A percentile compares a stretch with the other conserved stretches of the same genome.
These are phyloP conservation scores for Psilocybe cyanescens DNA, from an alignment of 768 basidiomycete genomes.

Conservation along the genomic window DNA sequence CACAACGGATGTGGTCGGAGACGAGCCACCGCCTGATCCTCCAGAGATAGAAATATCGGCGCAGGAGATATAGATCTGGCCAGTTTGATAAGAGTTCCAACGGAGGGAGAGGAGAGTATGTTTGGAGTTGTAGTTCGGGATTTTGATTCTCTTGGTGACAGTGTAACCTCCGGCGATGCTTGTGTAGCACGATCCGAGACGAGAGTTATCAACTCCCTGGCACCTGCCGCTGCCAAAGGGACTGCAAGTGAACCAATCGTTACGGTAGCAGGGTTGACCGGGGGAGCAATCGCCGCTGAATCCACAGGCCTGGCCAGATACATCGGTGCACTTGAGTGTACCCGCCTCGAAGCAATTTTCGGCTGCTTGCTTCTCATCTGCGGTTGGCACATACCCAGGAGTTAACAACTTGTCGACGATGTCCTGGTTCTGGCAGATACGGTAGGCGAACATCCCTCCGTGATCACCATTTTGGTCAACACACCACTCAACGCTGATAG, in stretches of 20 bases:
- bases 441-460: slow-evolving; percentile 9
- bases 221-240: slow-evolving; percentile 3
- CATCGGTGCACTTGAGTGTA: slow-evolving; percentile 1
- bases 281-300: slow-evolving; percentile 4
- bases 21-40: background rate
- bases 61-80: slow-evolving; percentile 1
- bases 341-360: slow-evolving; percentile 9
- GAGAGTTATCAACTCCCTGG: slow-evolving; percentile 7
- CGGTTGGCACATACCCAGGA: slow-evolving; percentile 6
- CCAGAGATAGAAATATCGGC: slow-evolving; percentile 2
- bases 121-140: slow-evolving; percentile 2
- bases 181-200: slow-evolving; percentile 8
- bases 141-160: slow-evolving; percentile 9
- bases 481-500: slow-evolving; percentile 5
- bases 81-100: slow-evolving; percentile 4
- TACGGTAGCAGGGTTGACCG: slow-evolving; percentile 5
- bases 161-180: slow-evolving; percentile 7
- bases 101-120: slow-evolving; percentile 7
- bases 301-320: background rate
- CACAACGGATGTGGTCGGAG: background rate
- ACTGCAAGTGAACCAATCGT: slow-evolving; percentile 10
- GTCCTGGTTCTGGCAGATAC: slow-evolving; percentile 11
- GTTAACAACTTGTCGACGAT: slow-evolving; percentile 6
- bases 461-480: slow-evolving; percentile 11
- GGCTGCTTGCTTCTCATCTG: slow-evolving; percentile 3